A percentile compares a stretch with the other conserved stretches of the same genome.
Conservation (phyloP, 805 yeast genomes). For the Candida dajiaensis region DNA sequence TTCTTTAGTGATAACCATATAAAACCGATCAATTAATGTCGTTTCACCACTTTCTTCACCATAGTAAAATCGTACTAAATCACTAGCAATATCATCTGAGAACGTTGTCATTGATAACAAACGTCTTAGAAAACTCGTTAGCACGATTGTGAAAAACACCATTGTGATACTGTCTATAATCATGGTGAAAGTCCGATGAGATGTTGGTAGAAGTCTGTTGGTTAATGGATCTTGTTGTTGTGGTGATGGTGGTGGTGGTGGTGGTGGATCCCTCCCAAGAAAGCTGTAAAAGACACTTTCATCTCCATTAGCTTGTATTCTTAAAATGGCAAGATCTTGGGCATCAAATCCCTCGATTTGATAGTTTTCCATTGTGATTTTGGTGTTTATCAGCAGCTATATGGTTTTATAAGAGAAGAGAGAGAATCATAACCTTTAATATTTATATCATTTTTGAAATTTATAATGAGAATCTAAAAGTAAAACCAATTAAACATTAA, state of each 20-base stretch:
- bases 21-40: neutral
- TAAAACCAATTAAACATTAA: neutral
- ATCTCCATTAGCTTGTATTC: neutral
- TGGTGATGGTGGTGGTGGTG: neutral
- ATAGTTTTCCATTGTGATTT: neutral
- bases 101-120: conserved; percentile 13
- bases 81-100: conserved; percentile 14
- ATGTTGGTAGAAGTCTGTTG: neutral
- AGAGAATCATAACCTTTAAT: too few relatives aligned
- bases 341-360: neutral
- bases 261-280: neutral
- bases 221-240: neutral
- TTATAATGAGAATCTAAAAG: neutral
- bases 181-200: neutral
- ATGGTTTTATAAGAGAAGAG: too few relatives aligned
- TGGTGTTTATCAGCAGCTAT: too few relatives aligned
- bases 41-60: neutral
- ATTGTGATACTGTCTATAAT: conserved; percentile 7
- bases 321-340: neutral
- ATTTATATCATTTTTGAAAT: neutral
- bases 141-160: conserved; percentile 9
- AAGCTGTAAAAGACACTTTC: neutral
- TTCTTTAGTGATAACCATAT: neutral
- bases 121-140: conserved; percentile 4
- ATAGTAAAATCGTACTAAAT: conserved; percentile 4